Evolutionary conservation across 805 yeast species (phyloP).

Genomic region (Candida verbasci): DNA sequence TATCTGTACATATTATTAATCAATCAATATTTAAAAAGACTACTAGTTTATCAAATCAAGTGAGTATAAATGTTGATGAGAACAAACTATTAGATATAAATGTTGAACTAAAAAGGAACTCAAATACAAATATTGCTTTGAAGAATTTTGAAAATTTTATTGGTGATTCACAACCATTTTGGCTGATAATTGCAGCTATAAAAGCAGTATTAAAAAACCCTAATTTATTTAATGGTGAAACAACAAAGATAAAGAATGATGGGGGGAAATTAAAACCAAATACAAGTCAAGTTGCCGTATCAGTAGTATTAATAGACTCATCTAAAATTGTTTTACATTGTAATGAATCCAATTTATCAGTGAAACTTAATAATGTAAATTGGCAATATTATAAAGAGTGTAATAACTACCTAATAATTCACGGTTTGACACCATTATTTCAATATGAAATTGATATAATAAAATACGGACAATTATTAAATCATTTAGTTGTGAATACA

Average conservation of each 20-base stretch:
- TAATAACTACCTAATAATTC: conserved; percentile 20
- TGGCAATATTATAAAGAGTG: conserved; percentile 28
- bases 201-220: conserved; percentile 28
- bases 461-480: conserved; percentile 11
- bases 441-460: conserved; percentile 34
- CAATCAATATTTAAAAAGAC: conserved; percentile 8
- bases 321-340: conserved; percentile 25
- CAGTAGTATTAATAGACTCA: conserved; percentile 25
- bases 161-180: conserved; percentile 32
- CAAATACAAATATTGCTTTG: conserved; percentile 12
- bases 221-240: conserved; percentile 26
- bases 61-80: conserved; percentile 8
- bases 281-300: conserved; percentile 11
- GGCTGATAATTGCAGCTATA: conserved; percentile 39
- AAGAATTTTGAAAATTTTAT: conserved; percentile 26
- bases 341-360: conserved; percentile 12
- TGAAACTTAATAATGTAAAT: conserved; percentile 28
- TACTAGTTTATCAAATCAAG: conserved; percentile 4
- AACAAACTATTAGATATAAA: conserved; percentile 10
- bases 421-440: conserved; percentile 33
- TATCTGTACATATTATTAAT: conserved; percentile 24
- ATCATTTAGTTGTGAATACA: conserved; percentile 29
- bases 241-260: conserved; percentile 19
- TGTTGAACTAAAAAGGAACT: background rate
- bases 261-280: conserved; percentile 14